These are phyloP conservation scores for Tuber borchii DNA, from an alignment of 495 filamentous ascomycete species.

Conservation along the genomic window DNA sequence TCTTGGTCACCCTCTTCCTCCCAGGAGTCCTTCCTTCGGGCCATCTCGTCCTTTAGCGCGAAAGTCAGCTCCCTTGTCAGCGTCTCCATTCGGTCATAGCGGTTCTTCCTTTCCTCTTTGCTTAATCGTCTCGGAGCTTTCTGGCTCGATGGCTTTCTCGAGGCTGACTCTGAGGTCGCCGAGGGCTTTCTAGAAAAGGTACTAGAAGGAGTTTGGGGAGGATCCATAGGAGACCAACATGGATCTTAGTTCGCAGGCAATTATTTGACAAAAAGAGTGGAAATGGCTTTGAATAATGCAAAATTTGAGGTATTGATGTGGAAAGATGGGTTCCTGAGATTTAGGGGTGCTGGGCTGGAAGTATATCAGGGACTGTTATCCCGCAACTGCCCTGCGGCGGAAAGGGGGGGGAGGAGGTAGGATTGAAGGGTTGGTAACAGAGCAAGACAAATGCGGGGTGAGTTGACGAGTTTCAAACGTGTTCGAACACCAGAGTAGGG, in stretches of 20 bases:
- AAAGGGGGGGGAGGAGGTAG: background rate
- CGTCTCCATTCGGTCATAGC: slow-evolving; percentile 54
- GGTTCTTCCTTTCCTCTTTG: slow-evolving; percentile 27
- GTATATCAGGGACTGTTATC: background rate
- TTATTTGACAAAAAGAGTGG: background rate
- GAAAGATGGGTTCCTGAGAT: background rate
- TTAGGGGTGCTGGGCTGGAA: background rate
- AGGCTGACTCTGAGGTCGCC: slow-evolving; percentile 1
- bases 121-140: slow-evolving; percentile 19
- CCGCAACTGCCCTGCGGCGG: background rate
- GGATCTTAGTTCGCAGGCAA: slow-evolving; percentile 10
- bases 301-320: background rate
- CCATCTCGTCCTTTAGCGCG: slow-evolving; percentile 48
- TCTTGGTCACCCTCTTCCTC: slow-evolving; percentile 37
- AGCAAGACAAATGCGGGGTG: background rate
- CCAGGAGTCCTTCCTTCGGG: slow-evolving; percentile 39
- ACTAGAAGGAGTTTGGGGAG: slow-evolving; percentile 15
- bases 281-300: background rate
- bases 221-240: slow-evolving; percentile 30
- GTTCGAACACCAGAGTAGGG: background rate
- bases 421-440: background rate
- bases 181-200: slow-evolving; percentile 8
- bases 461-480: background rate
- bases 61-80: slow-evolving; percentile 66
- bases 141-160: background rate